phyloP scores from a whole-genome alignment of 2,329 filamentous ascomycete genomes.

The Rhexocercosporidium sp. region DNA sequence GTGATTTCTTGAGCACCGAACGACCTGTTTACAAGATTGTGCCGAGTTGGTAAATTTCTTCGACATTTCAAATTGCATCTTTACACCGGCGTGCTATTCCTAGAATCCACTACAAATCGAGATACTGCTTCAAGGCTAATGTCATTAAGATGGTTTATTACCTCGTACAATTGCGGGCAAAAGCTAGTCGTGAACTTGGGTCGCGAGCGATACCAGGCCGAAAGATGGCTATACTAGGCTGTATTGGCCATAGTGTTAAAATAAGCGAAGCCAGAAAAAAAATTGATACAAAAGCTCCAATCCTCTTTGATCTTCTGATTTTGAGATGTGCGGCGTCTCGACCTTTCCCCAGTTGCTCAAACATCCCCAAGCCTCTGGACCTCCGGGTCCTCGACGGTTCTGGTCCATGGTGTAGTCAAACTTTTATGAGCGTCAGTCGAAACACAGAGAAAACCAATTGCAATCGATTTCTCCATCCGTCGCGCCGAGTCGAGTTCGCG shows the following conservation, averaged over 20 bases:
- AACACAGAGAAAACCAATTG: slow-evolving; percentile 67
- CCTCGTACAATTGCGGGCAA: no score
- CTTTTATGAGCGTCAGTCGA: slow-evolving; percentile 42
- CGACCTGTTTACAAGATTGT: no score
- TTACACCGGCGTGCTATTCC: no score
- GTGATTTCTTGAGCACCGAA: no score
- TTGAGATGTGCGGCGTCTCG: slow-evolving; percentile 43
- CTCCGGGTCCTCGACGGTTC: slow-evolving; percentile 15
- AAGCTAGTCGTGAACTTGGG: neutral
- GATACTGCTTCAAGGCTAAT: no score
- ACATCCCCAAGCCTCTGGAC: slow-evolving; percentile 32
- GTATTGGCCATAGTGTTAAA: neutral
- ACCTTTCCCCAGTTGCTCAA: slow-evolving; percentile 42
- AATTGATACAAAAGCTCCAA: neutral
- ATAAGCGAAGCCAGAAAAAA: neutral
- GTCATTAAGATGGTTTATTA: no score
- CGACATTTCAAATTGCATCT: no score
- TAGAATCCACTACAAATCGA: no score
- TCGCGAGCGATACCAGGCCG: no score
- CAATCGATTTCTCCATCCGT: slow-evolving; percentile 49
- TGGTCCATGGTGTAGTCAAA: slow-evolving; percentile 40
- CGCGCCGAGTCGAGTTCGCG: slow-evolving; percentile 27
- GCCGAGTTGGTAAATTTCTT: no score
- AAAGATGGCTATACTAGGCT: no score
- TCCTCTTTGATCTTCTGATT: slow-evolving; percentile 25